Evolutionary conservation across 2,329 filamentous ascomycete genomes (phyloP).

Genomic region (Pestalotiopsis sp.): DNA sequence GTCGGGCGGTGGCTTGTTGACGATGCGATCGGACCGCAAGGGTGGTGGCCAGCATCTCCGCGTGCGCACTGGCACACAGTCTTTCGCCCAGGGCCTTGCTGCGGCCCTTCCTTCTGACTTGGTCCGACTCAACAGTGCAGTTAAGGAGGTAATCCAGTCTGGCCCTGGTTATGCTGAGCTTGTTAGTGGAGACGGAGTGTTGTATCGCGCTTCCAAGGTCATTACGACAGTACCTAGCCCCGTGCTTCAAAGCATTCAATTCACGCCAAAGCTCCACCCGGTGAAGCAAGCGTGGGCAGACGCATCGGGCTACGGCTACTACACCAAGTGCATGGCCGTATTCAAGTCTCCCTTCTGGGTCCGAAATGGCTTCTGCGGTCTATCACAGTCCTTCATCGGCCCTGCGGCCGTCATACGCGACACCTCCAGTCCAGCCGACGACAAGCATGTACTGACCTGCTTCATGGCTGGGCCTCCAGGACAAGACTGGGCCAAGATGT

Average conservation of each 20-base stretch:
- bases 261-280: conserved; percentile 45
- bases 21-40: conserved; percentile 53
- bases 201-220: conserved; percentile 40
- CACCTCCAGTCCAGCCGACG: conserved; percentile 30
- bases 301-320: conserved; percentile 43
- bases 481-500: conserved; percentile 26
- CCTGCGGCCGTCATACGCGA: conserved; percentile 48
- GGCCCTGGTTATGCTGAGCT: background rate
- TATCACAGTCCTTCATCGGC: conserved; percentile 43
- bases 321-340: conserved; percentile 49
- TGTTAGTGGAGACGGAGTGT: conserved; percentile 17
- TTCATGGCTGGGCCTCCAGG: conserved; percentile 40
- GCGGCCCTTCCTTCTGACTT: conserved; percentile 27
- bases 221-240: conserved; percentile 50
- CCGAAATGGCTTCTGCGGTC: conserved; percentile 41
- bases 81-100: conserved; percentile 37
- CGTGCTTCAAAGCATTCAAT: conserved; percentile 43
- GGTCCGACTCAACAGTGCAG: conserved; percentile 31
- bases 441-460: conserved; percentile 36
- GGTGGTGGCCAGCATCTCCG: conserved; percentile 54
- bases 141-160: conserved; percentile 24
- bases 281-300: conserved; percentile 37
- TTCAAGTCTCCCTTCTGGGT: conserved; percentile 41
- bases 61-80: conserved; percentile 46
- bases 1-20: conserved; percentile 48